Percentiles rank a stretch among this genome's conserved stretches.
Conservation (phyloP, 179 eudicot genomes). For the Patellifolia procumbens region DNA sequence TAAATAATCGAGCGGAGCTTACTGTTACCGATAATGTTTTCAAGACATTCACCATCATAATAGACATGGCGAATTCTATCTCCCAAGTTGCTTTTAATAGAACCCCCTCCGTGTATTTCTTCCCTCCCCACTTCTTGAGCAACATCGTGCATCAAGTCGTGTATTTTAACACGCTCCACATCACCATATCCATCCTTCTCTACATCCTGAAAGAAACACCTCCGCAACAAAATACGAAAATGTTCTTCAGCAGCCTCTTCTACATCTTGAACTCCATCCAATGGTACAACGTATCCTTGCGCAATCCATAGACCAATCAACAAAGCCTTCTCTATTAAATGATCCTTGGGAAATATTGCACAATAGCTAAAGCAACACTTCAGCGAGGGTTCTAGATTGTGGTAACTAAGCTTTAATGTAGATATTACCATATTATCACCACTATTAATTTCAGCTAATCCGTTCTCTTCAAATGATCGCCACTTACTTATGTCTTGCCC, state of each 20-base stretch:
- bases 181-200: constrained; percentile 14
- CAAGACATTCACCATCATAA: too few relatives aligned
- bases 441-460: neutral
- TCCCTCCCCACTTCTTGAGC: constrained; percentile 31
- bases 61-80: neutral
- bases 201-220: constrained; percentile 33
- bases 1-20: constrained; percentile 8
- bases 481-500: neutral
- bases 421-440: neutral
- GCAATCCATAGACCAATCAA: constrained; percentile 1
- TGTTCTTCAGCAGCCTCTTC: neutral
- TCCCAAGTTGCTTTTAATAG: neutral
- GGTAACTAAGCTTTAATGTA: neutral
- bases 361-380: neutral
- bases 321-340: neutral
- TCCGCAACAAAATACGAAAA: neutral
- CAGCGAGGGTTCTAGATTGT: neutral
- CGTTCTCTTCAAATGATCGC: neutral
- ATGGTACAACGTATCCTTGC: neutral
- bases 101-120: neutral
- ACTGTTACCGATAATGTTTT: neutral
- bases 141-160: constrained; percentile 49
- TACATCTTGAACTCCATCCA: neutral
- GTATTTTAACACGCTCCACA: constrained; percentile 34
- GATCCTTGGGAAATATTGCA: neutral